phyloP scores from a whole-genome alignment of 169 alveolate genomes.

The Perkinsus olseni region DNA sequence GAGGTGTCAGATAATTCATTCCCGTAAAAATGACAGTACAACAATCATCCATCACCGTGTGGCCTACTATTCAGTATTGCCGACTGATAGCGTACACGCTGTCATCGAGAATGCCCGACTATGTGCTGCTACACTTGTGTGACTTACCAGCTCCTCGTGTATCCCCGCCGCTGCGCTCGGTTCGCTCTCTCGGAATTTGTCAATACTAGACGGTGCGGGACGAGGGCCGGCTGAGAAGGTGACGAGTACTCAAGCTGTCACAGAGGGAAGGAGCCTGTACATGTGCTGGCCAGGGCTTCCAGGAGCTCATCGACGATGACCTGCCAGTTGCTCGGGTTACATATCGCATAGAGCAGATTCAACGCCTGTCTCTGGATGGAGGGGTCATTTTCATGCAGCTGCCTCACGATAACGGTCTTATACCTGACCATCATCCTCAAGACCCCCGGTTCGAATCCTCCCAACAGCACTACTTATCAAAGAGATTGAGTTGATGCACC shows the following conservation, averaged over 20 bases:
- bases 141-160: not conserved
- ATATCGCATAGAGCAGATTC: conserved; percentile 58
- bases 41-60: no score
- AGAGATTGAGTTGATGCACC: not conserved
- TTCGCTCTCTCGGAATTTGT: not conserved
- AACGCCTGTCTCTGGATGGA: conserved; percentile 72
- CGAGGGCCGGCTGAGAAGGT: not conserved
- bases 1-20: no score
- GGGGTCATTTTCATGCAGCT: conserved; percentile 50
- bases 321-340: conserved; percentile 59
- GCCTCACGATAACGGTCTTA: not conserved
- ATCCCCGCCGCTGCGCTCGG: not conserved
- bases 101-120: no score
- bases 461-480: not conserved
- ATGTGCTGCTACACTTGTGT: no score
- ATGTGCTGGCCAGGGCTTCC: conserved; percentile 12
- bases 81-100: no score
- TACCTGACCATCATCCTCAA: not conserved
- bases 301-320: conserved; percentile 51
- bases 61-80: no score
- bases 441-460: not conserved
- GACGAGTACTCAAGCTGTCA: no score
- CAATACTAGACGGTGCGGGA: not conserved
- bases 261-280: not conserved
- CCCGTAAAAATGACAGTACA: no score